Evolutionary conservation across 1,139 yeast species (phyloP).

Genomic region (Suhomyces kunorum): DNA sequence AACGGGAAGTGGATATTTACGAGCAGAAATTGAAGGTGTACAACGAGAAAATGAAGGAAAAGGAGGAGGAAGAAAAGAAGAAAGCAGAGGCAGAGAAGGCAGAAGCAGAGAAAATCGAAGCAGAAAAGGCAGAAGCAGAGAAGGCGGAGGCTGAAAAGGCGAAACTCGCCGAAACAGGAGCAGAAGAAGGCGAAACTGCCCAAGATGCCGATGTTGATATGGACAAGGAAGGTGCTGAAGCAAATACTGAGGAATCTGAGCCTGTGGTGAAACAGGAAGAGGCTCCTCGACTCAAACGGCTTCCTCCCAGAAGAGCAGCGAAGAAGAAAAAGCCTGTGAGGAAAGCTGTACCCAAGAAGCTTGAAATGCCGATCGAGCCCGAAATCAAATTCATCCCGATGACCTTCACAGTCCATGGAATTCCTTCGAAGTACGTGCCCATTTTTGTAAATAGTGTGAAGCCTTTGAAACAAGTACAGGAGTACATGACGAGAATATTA

Average conservation of each 20-base stretch:
- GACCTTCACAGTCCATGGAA: conserved; percentile 61
- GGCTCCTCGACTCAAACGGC: conserved; percentile 18
- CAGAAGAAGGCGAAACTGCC: conserved; percentile 4
- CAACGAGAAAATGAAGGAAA: conserved; percentile 16
- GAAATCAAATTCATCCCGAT: conserved; percentile 56
- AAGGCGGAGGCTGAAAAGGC: conserved; percentile 7
- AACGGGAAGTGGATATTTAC: conserved; percentile 49
- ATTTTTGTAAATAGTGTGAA: conserved; percentile 71
- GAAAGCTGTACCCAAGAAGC: conserved; percentile 20
- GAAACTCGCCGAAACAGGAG: conserved; percentile 5
- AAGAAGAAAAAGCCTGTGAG: conserved; percentile 29
- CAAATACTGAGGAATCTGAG: conserved; percentile 5
- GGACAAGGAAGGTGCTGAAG: conserved; percentile 16
- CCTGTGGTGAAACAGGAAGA: conserved; percentile 8
- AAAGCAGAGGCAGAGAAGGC: conserved; percentile 19
- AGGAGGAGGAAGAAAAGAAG: conserved; percentile 25
- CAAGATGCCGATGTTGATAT: not conserved
- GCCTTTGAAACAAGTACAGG: conserved; percentile 54
- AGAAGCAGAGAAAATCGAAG: conserved; percentile 22
- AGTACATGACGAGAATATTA: conserved; percentile 62
- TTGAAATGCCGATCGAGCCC: conserved; percentile 39
- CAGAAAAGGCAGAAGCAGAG: conserved; percentile 23
- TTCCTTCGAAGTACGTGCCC: conserved; percentile 68
- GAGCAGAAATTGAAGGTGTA: conserved; percentile 40
- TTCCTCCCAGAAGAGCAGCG: conserved; percentile 24